Conservation (phyloP, 352 stramenopile species). For the Phytophthora cactorum region DNA sequence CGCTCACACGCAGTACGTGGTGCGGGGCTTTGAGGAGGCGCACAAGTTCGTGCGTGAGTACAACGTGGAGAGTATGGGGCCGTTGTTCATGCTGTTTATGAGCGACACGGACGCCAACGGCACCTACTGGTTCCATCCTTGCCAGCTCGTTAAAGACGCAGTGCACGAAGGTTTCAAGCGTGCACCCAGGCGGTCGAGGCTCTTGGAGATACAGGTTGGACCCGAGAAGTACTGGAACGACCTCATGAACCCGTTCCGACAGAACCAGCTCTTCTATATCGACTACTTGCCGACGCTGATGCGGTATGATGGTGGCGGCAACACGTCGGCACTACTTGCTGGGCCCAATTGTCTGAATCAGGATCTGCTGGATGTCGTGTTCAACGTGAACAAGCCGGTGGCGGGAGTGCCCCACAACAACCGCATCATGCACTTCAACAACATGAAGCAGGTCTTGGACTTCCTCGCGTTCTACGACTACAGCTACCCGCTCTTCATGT, state of each 20-base stretch:
- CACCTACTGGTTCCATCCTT: constrained; percentile 83
- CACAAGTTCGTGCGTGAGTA: constrained; percentile 85
- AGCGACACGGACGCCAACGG: constrained; percentile 71
- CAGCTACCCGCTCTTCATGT: constrained; percentile 78
- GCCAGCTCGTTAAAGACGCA: constrained; percentile 59
- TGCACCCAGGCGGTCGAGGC: constrained; percentile 59
- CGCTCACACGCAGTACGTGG: constrained; percentile 63
- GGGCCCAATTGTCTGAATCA: constrained; percentile 70
- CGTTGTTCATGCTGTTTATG: constrained; percentile 82
- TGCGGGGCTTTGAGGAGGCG: constrained; percentile 71
- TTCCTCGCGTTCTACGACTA: constrained; percentile 69
- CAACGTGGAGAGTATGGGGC: constrained; percentile 62
- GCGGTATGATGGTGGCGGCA: constrained; percentile 77
- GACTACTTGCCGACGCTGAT: constrained; percentile 81
- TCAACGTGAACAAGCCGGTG: constrained; percentile 53
- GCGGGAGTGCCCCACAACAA: constrained; percentile 51
- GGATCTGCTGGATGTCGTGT: constrained; percentile 74
- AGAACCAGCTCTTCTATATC: constrained; percentile 88
- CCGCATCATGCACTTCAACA: constrained; percentile 53
- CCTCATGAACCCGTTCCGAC: constrained; percentile 74
- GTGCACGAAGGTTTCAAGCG: constrained; percentile 67
- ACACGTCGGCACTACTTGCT: constrained; percentile 73
- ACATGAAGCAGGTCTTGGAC: constrained; percentile 47
- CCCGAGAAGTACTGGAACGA: constrained; percentile 68
- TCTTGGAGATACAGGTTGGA: constrained; percentile 78